Evolutionary conservation across 495 filamentous ascomycete species (phyloP).

Genomic region (Opeltia flavorubescens): DNA sequence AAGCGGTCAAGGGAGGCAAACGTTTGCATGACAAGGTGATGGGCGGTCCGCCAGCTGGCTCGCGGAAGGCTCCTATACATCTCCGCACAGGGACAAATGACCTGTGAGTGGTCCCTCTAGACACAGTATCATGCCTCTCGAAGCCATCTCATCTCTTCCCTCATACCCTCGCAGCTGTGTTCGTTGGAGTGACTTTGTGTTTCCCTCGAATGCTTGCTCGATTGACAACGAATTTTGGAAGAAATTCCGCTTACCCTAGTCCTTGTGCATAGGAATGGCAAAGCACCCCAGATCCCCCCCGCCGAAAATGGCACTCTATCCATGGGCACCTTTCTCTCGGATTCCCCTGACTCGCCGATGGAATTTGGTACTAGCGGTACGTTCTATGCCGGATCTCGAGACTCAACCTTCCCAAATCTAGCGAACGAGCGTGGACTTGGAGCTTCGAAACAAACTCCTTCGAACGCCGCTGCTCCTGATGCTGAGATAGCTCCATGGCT

Average conservation of each 20-base stretch:
- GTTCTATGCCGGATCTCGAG: slow-evolving; percentile 28
- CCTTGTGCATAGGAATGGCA: background rate
- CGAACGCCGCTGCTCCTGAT: slow-evolving; percentile 15
- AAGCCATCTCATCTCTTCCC: too few species aligned
- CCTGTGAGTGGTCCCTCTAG: slow-evolving; percentile 22
- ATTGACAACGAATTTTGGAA: background rate
- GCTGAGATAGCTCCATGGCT: slow-evolving; percentile 23
- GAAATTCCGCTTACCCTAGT: background rate
- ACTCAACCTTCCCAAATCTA: slow-evolving; percentile 22
- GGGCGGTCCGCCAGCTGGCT: slow-evolving; percentile 17
- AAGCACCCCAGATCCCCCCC: slow-evolving; percentile 2
- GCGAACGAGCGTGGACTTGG: slow-evolving; percentile 14
- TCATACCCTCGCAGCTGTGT: too few species aligned
- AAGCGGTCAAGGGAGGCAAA: slow-evolving; percentile 28
- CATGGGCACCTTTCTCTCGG: slow-evolving; percentile 28
- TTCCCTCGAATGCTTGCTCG: background rate
- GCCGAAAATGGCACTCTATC: slow-evolving; percentile 8
- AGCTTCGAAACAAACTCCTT: slow-evolving; percentile 6
- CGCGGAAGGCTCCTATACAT: slow-evolving; percentile 7
- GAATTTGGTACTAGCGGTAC: slow-evolving; percentile 29
- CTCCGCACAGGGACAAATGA: slow-evolving; percentile 20
- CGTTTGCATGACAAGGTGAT: slow-evolving; percentile 33
- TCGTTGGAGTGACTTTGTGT: background rate
- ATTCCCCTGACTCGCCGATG: slow-evolving; percentile 30
- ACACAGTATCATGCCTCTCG: background rate